These are phyloP conservation scores for Penicillium waksmanii DNA, from an alignment of 495 filamentous ascomycete species.

Conservation along the genomic window DNA sequence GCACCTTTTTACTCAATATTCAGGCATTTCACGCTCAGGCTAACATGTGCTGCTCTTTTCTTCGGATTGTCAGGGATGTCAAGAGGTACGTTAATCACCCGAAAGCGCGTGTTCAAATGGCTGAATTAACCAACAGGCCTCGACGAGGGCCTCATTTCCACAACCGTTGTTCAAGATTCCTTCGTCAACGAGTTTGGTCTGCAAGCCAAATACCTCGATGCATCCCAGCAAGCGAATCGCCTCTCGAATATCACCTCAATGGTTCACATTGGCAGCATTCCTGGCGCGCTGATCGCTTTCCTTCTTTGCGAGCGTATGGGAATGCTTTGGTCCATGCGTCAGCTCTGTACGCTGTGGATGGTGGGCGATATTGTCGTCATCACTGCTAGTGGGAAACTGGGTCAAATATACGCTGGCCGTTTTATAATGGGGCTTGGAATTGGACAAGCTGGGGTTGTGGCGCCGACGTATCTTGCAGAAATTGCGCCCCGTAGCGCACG, in stretches of 20 bases:
- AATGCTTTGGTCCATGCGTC: conserved; percentile 62
- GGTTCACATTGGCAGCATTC: conserved; percentile 64
- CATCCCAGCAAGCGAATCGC: conserved; percentile 48
- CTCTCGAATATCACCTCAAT: conserved; percentile 65
- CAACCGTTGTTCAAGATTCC: conserved; percentile 33
- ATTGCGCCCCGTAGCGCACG: conserved; percentile 57
- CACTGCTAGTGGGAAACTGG: conserved; percentile 53
- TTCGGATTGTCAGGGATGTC: conserved; percentile 26
- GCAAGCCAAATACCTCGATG: conserved; percentile 47
- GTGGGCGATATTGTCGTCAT: conserved; percentile 62
- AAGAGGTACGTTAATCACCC: conserved; percentile 14
- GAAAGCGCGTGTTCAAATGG: not conserved
- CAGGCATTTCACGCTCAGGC: conserved; percentile 7
- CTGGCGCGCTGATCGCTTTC: conserved; percentile 61
- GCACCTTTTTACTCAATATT: not conserved
- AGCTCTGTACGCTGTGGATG: conserved; percentile 61
- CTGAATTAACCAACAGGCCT: conserved; percentile 29
- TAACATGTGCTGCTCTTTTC: conserved; percentile 22
- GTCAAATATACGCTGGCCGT: conserved; percentile 60
- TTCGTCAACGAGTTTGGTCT: conserved; percentile 24
- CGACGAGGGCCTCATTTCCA: conserved; percentile 63
- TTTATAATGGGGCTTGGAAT: conserved; percentile 66
- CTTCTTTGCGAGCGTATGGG: conserved; percentile 61
- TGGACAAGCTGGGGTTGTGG: conserved; percentile 62
- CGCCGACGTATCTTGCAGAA: conserved; percentile 61